Conservation (phyloP, 257 asterid genomes). For the Solanum tarapatanum region DNA sequence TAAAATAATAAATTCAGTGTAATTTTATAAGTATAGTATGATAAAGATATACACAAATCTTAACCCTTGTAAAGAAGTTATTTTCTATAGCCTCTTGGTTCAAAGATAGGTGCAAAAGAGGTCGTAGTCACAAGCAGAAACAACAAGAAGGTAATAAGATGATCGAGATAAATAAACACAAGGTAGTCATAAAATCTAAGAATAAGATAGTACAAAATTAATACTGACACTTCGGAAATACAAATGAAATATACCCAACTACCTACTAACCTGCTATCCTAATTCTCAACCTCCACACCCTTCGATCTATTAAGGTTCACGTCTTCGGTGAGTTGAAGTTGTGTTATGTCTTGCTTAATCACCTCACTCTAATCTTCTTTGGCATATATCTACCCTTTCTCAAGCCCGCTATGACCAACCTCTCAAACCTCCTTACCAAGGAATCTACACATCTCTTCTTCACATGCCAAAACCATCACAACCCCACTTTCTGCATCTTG, state of each 20-base stretch:
- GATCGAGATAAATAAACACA: too few relatives aligned
- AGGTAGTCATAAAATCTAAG: too few relatives aligned
- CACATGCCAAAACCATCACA: background rate
- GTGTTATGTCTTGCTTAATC: background rate
- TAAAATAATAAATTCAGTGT: background rate
- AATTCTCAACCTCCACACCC: too few relatives aligned
- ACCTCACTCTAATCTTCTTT: background rate
- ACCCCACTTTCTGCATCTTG: background rate
- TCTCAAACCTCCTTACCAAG: background rate
- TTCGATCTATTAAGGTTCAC: too few relatives aligned
- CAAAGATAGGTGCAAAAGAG: background rate
- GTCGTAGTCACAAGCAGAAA: background rate
- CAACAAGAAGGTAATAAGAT: background rate
- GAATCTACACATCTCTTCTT: background rate
- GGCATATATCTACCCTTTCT: background rate
- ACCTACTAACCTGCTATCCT: too few relatives aligned
- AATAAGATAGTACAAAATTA: too few relatives aligned
- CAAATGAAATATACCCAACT: too few relatives aligned
- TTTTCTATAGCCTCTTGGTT: background rate
- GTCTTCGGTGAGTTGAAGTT: background rate
- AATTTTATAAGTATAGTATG: accelerated
- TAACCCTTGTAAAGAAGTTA: background rate
- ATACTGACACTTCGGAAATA: too few relatives aligned
- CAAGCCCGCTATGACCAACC: background rate
- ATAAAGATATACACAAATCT: background rate